Base-by-base conservation (phyloP, 139 green algal species). In the Volvox reticuliferus region DNA sequence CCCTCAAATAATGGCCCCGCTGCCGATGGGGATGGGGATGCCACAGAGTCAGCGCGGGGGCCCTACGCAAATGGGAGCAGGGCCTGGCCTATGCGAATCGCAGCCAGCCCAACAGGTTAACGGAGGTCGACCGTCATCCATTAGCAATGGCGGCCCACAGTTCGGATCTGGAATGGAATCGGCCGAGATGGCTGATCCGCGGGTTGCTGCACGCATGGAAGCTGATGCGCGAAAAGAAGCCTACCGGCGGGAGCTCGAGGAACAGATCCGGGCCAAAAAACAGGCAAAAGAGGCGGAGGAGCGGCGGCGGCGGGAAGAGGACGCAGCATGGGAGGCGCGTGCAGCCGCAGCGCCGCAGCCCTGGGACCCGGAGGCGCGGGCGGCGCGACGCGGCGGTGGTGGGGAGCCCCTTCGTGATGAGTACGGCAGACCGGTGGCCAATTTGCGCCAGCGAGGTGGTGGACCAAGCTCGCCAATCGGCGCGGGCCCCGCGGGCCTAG, bases 181-280 rank as follows among this genome's bases (percentile, higher is more conserved):
- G 14, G 75, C 75, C 14, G 75, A 33, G 30, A 30, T 0, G 30
- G 75, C 30, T 26, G 87, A 86, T 36, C 87, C 76, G 6, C 33
- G 32, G 65, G 78, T 62, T 9, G 36, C 35, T 21, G 77, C 78
- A 19, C 63, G 62, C 21, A 63, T 87, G 88, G 80, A 89, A 13
- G 85, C 90, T 22, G 63, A 90, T 44, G 55, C 86, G 5, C 68
- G 68, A 9, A 89, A 92, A 82, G 80, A 90, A 79, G 91, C 91
- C 3, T 93, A 93, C 87, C 55, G 87, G 61, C 73, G 82, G 36
- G 91, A 93, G 62, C 87, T 93, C n/a, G 91, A 92, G 81, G 91
- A 92, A 55, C 91, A 93, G 87, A 90, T 90, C 2, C 73, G 75
- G 0, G 73, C 55, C 0, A 84, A 84, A 61, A 76, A 84, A 50